Percentiles rank a stretch among this genome's conserved stretches.
Evolutionary conservation across 2,329 filamentous ascomycete species (phyloP).

Genomic region (Mycosphaerella sp.): DNA sequence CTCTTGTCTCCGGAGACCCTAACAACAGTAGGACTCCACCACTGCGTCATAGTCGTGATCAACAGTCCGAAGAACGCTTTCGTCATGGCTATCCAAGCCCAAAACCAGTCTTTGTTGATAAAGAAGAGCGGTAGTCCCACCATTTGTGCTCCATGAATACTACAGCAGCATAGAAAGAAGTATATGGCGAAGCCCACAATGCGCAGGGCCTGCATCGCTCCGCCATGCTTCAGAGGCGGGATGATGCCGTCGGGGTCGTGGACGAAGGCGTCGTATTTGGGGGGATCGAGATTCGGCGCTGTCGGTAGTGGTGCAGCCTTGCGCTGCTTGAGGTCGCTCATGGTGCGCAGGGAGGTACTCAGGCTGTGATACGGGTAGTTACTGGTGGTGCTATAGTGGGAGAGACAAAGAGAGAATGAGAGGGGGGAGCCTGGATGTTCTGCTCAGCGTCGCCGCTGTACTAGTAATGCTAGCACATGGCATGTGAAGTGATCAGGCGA

Average conservation of each 20-base stretch:
- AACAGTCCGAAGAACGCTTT: conserved; percentile 76
- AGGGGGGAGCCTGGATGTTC: background rate
- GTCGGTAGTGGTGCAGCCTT: conserved; percentile 15
- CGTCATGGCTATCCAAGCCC: conserved; percentile 79
- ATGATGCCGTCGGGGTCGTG: conserved; percentile 1
- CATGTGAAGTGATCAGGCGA: conserved; percentile 8
- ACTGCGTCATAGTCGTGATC: conserved; percentile 72
- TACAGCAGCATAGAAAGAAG: conserved; percentile 41
- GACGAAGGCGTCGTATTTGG: background rate
- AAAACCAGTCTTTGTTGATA: conserved; percentile 67
- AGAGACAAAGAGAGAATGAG: too few relatives aligned
- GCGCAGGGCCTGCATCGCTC: conserved; percentile 39
- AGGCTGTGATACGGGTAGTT: background rate
- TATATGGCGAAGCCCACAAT: conserved; percentile 42
- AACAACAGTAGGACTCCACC: conserved; percentile 75
- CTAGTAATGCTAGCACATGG: conserved; percentile 3
- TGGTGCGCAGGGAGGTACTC: background rate
- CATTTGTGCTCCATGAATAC: conserved; percentile 59
- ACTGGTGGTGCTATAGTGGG: background rate
- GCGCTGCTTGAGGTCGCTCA: conserved; percentile 25
- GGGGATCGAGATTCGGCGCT: background rate
- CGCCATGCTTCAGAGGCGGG: conserved; percentile 37
- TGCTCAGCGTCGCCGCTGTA: conserved; percentile 9
- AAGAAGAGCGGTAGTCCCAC: conserved; percentile 68
- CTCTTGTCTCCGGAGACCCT: conserved; percentile 76